Percentiles rank a stretch among this genome's conserved stretches.
phyloP scores from a whole-genome alignment of 208 protist species.

The Leishmania braziliensis region DNA sequence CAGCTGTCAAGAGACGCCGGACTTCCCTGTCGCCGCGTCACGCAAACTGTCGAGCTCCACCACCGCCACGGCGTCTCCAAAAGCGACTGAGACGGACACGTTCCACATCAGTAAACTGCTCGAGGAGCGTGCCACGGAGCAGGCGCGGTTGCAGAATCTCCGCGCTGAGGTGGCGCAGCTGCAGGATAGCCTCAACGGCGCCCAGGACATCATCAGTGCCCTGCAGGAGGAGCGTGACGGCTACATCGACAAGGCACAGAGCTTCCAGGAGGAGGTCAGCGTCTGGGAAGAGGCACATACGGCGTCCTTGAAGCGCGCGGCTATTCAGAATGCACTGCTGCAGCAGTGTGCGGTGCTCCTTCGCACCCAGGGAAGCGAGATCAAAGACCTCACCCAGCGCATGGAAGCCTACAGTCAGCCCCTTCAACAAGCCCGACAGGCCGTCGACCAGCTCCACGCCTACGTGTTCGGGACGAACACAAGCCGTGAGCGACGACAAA shows the following conservation, averaged over 20 bases:
- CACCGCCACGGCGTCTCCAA: conserved; percentile 3
- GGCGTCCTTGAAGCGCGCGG: conserved; percentile 36
- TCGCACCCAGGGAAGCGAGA: conserved; percentile 37
- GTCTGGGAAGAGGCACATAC: conserved; percentile 72
- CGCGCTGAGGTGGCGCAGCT: conserved; percentile 40
- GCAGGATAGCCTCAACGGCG: conserved; percentile 43
- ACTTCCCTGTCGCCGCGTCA: conserved; percentile 2
- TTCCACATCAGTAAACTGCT: conserved; percentile 39
- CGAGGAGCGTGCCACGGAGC: conserved; percentile 43
- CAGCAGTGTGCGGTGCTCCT: conserved; percentile 34
- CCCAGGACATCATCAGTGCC: conserved; percentile 41
- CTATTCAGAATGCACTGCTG: conserved; percentile 28
- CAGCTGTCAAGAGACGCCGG: background rate
- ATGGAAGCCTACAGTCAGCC: conserved; percentile 36
- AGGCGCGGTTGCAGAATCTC: conserved; percentile 41
- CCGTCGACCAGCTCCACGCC: conserved; percentile 14
- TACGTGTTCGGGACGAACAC: background rate
- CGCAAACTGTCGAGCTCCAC: conserved; percentile 26
- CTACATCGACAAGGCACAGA: conserved; percentile 30
- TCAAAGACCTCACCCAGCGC: conserved; percentile 31
- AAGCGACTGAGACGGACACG: background rate
- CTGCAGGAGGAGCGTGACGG: conserved; percentile 54
- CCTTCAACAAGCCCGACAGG: conserved; percentile 10
- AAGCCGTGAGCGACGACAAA: conserved; percentile 11
- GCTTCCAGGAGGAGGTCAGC: conserved; percentile 56